Evolutionary conservation across 2,329 filamentous ascomycete species (phyloP), one percentile per base, ranked within the genome.

Genomic region (Alternaria postmessia): DNA sequence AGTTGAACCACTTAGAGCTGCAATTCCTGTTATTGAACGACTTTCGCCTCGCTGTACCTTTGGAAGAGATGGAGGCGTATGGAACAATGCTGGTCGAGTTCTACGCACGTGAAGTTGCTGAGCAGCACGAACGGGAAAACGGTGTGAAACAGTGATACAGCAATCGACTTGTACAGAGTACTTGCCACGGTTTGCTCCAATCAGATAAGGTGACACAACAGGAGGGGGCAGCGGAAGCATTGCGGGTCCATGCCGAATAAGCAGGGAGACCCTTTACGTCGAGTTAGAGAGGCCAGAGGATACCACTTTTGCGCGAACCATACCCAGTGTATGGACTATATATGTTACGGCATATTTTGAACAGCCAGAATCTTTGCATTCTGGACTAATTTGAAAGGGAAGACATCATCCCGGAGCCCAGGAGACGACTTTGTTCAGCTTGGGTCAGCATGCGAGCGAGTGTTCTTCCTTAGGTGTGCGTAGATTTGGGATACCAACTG

Each of bases 61-160:
- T 98, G 14, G 95, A 98, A 81, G 94, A 98, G 73, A 87, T 99
- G 60, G 95, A 99, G 79, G 93, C 93, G 0, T 99, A 99, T 72
- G 95, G 93, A 5, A 99, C 95, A 1, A 98, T 98, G 94, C 84
- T 99, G 12, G 95, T 99, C 16, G 94, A 98, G 74, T 99, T 98
- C 74, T 99, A 98, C 74, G 94, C 93, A 0, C 86, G 94, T 54
- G 95, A 99, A 77, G 90, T 97, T 16, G 87, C 97, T 26, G 83
- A 87, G 26, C 88, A 90, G 70, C 83, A 86, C 47, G 74, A 73
- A 43, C 70, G 68, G 53, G 69, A 74, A 52, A 62, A 57, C 9
- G 66, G 59, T 49, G 61, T 59, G n/a, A 64, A 63, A 54, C 34
- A 57, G 41, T 57, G 65, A 52, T 68, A 42, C 61, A 47, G 6